phyloP scores from a whole-genome alignment of 441 rosid species.

The Syzygium syzygioides region DNA sequence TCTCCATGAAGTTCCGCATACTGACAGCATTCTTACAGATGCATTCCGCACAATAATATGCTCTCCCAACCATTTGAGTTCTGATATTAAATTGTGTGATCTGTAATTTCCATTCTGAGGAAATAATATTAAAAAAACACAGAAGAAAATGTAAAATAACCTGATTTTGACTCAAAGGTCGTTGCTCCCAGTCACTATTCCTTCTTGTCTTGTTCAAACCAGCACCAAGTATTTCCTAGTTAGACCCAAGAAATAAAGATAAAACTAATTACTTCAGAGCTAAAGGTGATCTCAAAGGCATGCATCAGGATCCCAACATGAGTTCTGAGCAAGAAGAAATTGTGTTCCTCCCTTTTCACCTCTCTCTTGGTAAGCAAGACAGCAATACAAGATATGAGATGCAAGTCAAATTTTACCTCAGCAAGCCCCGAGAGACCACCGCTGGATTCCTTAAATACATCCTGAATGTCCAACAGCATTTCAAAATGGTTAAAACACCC shows the following conservation, averaged over 20 bases:
- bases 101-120: background rate
- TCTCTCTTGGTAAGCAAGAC: background rate
- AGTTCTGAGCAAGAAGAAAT: background rate
- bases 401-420: conserved; percentile 34
- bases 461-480: conserved; percentile 78
- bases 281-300: background rate
- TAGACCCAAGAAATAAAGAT: background rate
- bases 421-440: conserved; percentile 91
- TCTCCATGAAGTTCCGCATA: background rate
- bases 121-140: background rate
- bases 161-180: conserved; percentile 78
- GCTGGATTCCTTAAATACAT: conserved; percentile 48
- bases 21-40: accelerated
- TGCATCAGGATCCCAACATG: background rate
- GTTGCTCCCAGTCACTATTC: conserved; percentile 82
- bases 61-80: background rate
- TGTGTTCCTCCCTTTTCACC: background rate
- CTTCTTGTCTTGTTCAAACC: conserved; percentile 83
- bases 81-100: background rate
- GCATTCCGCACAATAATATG: background rate
- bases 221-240: conserved; percentile 77
- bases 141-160: conserved; percentile 21
- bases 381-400: background rate
- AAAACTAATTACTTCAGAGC: background rate
- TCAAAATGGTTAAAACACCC: conserved; percentile 76